A percentile compares a stretch with the other conserved stretches of the same genome.
phyloP scores from a whole-genome alignment of 2,329 filamentous ascomycete genomes.

The Parastagonospora avenae region DNA sequence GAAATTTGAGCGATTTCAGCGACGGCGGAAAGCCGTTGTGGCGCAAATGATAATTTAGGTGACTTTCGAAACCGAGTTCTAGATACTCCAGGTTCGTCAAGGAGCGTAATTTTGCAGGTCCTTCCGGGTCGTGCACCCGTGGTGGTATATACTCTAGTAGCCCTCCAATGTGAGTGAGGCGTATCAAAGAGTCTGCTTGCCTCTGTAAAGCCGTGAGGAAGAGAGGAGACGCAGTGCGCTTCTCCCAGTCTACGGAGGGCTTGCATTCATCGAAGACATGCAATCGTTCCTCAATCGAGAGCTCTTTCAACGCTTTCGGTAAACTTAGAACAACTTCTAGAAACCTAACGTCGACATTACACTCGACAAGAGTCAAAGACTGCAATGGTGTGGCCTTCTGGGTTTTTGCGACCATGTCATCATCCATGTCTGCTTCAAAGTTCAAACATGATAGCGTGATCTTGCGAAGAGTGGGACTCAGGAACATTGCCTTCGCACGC shows the following conservation, averaged over 20 bases:
- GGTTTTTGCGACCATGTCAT: slow-evolving; percentile 18
- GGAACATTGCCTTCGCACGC: slow-evolving; percentile 34
- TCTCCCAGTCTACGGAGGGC: slow-evolving; percentile 16
- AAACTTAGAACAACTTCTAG: slow-evolving; percentile 35
- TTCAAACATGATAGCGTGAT: slow-evolving; percentile 43
- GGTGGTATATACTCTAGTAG: slow-evolving; percentile 12
- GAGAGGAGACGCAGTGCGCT: slow-evolving; percentile 27
- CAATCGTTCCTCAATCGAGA: slow-evolving; percentile 41
- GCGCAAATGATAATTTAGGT: slow-evolving; percentile 31
- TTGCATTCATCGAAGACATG: slow-evolving; percentile 32
- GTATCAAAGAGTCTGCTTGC: slow-evolving; percentile 40
- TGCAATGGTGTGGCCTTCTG: slow-evolving; percentile 35
- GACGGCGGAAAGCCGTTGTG: slow-evolving; percentile 28
- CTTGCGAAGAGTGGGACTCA: slow-evolving; percentile 37
- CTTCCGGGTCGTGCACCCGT: slow-evolving; percentile 17
- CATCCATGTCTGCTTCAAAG: slow-evolving; percentile 25
- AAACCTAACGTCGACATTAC: slow-evolving; percentile 39
- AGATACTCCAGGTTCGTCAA: slow-evolving; percentile 33
- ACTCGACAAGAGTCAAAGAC: slow-evolving; percentile 44
- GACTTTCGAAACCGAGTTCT: slow-evolving; percentile 36
- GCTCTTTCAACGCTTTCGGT: slow-evolving; percentile 37
- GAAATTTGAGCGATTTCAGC: slow-evolving; percentile 32
- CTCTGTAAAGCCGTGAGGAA: slow-evolving; percentile 36
- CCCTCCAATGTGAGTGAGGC: slow-evolving; percentile 36
- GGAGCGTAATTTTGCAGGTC: slow-evolving; percentile 25